Conservation (phyloP, 2,329 filamentous ascomycete genomes). For the Colletotrichum higginsianum region DNA sequence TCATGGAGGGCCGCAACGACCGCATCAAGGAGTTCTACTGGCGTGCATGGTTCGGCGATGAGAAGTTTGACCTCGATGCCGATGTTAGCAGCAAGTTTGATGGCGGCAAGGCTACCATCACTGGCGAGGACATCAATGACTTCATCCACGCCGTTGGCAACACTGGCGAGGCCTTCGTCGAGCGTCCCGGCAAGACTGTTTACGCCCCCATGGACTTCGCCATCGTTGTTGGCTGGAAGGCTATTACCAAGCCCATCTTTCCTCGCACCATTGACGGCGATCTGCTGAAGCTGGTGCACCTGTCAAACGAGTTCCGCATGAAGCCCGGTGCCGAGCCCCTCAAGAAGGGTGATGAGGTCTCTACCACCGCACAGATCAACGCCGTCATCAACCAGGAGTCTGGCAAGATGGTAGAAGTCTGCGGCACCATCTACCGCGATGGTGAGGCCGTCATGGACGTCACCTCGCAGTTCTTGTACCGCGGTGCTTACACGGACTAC, state of each 20-base stretch:
- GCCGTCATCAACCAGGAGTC: conserved; percentile 98
- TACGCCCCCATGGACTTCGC: conserved; percentile 99
- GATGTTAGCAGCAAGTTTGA: conserved; percentile 90
- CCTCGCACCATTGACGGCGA: conserved; percentile 96
- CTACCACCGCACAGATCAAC: conserved; percentile 96
- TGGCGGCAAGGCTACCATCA: conserved; percentile 89
- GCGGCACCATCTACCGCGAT: conserved; percentile 91
- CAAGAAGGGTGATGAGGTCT: conserved; percentile 94
- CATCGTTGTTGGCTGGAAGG: conserved; percentile 98
- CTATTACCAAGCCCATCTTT: conserved; percentile 99
- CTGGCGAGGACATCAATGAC: conserved; percentile 93
- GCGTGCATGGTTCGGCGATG: conserved; percentile 95
- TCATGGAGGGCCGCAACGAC: conserved; percentile 96
- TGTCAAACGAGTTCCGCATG: conserved; percentile 99
- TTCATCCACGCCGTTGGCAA: conserved; percentile 99
- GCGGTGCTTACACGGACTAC: conserved; percentile 91
- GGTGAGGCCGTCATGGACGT: conserved; percentile 96
- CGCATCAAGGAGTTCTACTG: conserved; percentile 99
- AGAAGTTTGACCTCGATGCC: conserved; percentile 85
- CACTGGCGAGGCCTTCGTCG: conserved; percentile 96
- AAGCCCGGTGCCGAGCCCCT: conserved; percentile 93
- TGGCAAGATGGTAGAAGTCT: conserved; percentile 99
- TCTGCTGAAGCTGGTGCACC: conserved; percentile 93
- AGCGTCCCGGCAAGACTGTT: conserved; percentile 92
- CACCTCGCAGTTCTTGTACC: conserved; percentile 97